Conservation (phyloP, 352 stramenopile species). For the Phytopythium oedochilum region DNA sequence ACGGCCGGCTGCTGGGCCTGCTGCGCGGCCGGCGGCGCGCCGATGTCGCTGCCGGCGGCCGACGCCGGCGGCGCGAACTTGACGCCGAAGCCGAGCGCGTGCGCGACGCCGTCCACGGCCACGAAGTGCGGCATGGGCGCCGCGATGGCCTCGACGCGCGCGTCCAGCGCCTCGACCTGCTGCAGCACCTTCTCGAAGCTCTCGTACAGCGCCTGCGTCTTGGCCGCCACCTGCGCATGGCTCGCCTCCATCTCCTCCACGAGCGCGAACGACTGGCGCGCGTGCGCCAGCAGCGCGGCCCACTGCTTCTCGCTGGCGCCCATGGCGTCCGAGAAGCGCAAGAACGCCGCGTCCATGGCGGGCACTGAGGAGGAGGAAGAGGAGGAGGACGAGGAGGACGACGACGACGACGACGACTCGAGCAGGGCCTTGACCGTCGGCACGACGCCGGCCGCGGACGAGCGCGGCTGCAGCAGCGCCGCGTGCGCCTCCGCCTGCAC, state of each 20-base stretch:
- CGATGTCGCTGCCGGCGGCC: neutral
- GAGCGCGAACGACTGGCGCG: conserved; percentile 52
- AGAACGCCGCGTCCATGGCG: conserved; percentile 17
- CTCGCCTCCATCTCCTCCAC: conserved; percentile 81
- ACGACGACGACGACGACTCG: conserved; percentile 3
- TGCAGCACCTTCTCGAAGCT: conserved; percentile 67
- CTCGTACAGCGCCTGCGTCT: conserved; percentile 73
- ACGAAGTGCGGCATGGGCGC: conserved; percentile 71
- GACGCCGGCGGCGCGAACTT: conserved; percentile 48
- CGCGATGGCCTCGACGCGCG: conserved; percentile 55
- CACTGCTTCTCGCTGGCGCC: conserved; percentile 31
- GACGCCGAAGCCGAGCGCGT: conserved; percentile 60
- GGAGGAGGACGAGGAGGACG: neutral
- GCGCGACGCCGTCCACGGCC: conserved; percentile 48
- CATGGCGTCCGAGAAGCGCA: conserved; percentile 25
- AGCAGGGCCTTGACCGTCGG: conserved; percentile 46
- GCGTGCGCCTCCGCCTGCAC: conserved; percentile 41
- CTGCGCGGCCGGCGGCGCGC: neutral
- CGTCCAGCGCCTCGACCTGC: conserved; percentile 57
- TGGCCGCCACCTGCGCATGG: conserved; percentile 67
- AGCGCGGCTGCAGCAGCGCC: conserved; percentile 19
- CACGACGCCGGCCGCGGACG: neutral
- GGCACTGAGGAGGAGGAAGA: no score
- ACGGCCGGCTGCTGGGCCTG: conserved; percentile 29
- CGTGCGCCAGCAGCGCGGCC: conserved; percentile 40